Conservation (phyloP, 306 rosid genomes). For the Dryas drummondii region DNA sequence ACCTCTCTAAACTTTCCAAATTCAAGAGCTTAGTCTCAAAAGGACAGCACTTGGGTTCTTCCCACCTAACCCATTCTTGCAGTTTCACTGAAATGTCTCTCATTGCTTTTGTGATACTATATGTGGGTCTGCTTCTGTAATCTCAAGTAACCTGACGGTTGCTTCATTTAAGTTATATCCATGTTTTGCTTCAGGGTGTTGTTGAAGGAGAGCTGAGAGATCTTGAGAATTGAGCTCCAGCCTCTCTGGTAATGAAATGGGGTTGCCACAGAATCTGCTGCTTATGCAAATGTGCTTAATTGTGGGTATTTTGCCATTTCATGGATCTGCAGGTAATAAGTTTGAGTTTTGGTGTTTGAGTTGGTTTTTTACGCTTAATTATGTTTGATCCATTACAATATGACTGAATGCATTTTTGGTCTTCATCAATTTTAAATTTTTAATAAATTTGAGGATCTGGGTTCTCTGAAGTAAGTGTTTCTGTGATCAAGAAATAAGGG, state of each 20-base stretch:
- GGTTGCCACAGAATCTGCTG: slow-evolving; percentile 39
- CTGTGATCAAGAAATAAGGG: not conserved
- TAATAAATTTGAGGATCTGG: slow-evolving; percentile 28
- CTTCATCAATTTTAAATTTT: not conserved
- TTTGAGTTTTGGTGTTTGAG: slow-evolving; percentile 18
- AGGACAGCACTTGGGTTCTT: slow-evolving; percentile 25
- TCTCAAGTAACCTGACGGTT: slow-evolving; percentile 24
- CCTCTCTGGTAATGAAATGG: slow-evolving; percentile 46
- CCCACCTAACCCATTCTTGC: slow-evolving; percentile 32
- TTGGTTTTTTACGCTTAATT: slow-evolving; percentile 4
- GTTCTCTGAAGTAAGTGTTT: slow-evolving; percentile 11
- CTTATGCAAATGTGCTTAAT: slow-evolving; percentile 49
- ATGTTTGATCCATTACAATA: slow-evolving; percentile 20
- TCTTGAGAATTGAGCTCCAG: slow-evolving; percentile 39
- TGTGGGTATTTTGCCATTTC: slow-evolving; percentile 36
- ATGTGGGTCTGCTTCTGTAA: slow-evolving; percentile 52
- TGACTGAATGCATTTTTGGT: not conserved
- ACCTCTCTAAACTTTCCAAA: slow-evolving; percentile 38
- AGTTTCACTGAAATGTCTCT: slow-evolving; percentile 20
- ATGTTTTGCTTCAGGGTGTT: slow-evolving; percentile 39
- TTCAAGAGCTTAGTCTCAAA: slow-evolving; percentile 28
- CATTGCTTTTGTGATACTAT: slow-evolving; percentile 21
- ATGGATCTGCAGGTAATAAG: slow-evolving; percentile 70
- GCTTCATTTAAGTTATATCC: slow-evolving; percentile 40
- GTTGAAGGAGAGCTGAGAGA: slow-evolving; percentile 34